Base-by-base conservation (phyloP, 2,329 filamentous ascomycete species). In the Penicillium polonicum region DNA sequence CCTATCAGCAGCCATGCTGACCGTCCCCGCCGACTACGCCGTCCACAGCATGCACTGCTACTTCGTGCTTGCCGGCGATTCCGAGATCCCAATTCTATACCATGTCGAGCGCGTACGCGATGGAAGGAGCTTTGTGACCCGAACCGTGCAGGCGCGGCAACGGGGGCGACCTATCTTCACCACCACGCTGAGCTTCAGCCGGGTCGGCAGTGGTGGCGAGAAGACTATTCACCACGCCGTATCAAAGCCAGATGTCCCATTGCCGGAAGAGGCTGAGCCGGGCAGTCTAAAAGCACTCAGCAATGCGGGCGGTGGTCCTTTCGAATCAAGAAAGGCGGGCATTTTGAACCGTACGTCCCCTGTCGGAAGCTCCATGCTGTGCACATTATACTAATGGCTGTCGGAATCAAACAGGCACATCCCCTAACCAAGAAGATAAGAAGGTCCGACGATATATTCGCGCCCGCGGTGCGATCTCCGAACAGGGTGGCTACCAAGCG, bases 21-120 rank as follows among this genome's bases (percentile, higher is more conserved):
- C 94, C 9, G 90, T 99, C 2, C 88, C 89, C 0, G 64, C 73
- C 36, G 82, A 90, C 72, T 97, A 96, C 76, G 84, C 87, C 59
- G 86, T 94, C 49, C 94, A 99, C 80, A 93, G 89, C 71, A 97
- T 96, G 89, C 94, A 99, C 83, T 97, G 94, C 84, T 99, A 97
- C 80, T 99, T 99, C 75, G 87, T 99, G 35, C 86, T 97, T 2
- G 92, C 93, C 5, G 94, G 94, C 29, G 90, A 93, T 70, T 83
- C 86, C 13, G 85, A 89, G 59, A 88, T 94, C 19, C 93, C 94
- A 33, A 89, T 97, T 64, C 83, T 97, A 61, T 97, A 96, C 79
- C 91, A 97, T 72, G 94, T 99, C 46, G 94, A 97, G 79, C 85
- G 90, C 52, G 91, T 99, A 48, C 88, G 94, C 55, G 91, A 96